Base-by-base conservation (phyloP, 306 rosid genomes). In the peach (Prunus persica) region DNA sequence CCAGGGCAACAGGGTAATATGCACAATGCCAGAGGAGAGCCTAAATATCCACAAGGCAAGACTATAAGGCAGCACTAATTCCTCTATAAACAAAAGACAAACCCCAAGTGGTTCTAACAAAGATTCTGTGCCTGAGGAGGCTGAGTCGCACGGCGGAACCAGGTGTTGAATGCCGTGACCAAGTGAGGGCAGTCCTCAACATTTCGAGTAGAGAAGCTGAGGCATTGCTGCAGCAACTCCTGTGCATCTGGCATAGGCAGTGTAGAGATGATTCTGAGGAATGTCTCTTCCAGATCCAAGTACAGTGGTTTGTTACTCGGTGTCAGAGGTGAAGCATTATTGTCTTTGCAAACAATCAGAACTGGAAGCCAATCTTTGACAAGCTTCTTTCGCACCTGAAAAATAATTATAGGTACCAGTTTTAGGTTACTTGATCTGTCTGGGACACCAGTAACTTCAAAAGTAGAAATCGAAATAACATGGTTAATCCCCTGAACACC, bases 311-410 rank as follows among this genome's bases (percentile, higher is more conserved):
- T 95, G 89, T 87, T 82, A 77, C 79, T 80, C 13, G 87, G 86
- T 1, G 86, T 85, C 86, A 91, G 72, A n/a, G 97, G 95, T 6
- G 97, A 90, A 65, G 84, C 83, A 46, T 73, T 84, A 34, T 73
- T 86, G 79, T 92, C 97, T 82, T 92, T 95, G 95, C 97, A 90
- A 16, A 88, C 85, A 15, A 92, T 76, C 84, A 95, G 86, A 80
- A 95, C 97, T 0, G 98, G 96, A 65, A 95, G 97, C 98, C 98
- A 95, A 55, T 89, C 85, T 76, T 87, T 86, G 20, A 95, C 97
- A 1, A 95, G 93, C 86, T 88, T 90, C 91, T 85, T 95, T 74
- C 98, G 85, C 57, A 95, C 93, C 98, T 95, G 89, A 77, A 79
- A 69, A 41, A 6, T 25, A 49, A 82, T 20, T 51, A 34, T 3